Base-by-base conservation (phyloP, 176 grass and related monocot species). In the Chloris gayana region DNA sequence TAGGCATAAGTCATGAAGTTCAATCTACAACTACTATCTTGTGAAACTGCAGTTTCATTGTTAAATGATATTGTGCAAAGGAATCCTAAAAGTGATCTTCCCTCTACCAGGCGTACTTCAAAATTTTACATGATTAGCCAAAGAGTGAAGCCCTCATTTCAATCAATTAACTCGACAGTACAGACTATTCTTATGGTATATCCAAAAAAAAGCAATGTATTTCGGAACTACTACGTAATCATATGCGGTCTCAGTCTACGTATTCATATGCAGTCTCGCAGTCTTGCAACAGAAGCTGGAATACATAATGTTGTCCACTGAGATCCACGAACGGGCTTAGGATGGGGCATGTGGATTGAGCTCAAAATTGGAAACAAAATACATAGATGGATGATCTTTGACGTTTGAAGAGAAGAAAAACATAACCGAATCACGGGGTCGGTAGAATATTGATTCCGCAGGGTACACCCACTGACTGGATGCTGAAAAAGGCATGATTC, bases 1-100 rank as follows among this genome's bases (percentile, higher is more conserved):
- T 19, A 50, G 19, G 44, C 69, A 60, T 58, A 85, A 44, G 68
- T 73, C 25, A 72, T 37, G 26, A 72, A 46, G 34, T 64, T 85
- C 35, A 57, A 27, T 34, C n/a, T 3, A 15, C 22, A 58, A 46
- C 26, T 69, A 65, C 2, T 54, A 66, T 6, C 54, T 22, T 3
- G 4, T n/a, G 66, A 67, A 75, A 30, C 29, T 33, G 38, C n/a
- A 35, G 49, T 51, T 69, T 3, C 70, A 67, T 10, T 18, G 6
- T 37, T 29, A 42, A 64, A 45, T 18, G n/a, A 27, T 74, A 19
- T 7, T 71, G 1, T 50, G 22, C 18, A n/a, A 27, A 74, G 22
- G 38, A 68, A 67, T 35, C 14, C 3, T 76, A 45, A 45, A 14
- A 70, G 57, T 26, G 8, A 0, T 25, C 33, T 56, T 6, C 51